A percentile compares a stretch with the other conserved stretches of the same genome.
phyloP scores from a whole-genome alignment of 2,329 filamentous ascomycete species.

The Pseudogymnoascus sp. region DNA sequence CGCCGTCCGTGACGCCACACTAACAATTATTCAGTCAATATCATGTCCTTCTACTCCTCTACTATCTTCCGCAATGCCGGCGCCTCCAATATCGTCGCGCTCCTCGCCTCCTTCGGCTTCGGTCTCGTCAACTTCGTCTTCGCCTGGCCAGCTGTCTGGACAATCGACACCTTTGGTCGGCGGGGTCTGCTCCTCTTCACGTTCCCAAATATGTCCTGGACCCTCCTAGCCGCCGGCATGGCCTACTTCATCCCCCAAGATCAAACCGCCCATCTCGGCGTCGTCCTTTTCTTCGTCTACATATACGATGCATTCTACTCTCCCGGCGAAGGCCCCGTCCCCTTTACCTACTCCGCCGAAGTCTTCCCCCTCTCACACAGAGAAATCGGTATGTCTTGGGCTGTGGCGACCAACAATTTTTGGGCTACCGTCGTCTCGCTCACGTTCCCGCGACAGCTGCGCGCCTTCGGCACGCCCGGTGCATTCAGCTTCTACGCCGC shows the following conservation, averaged over 20 bases:
- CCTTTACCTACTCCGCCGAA: constrained; percentile 54
- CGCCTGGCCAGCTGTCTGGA: constrained; percentile 59
- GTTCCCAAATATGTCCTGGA: constrained; percentile 60
- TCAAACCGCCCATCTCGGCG: constrained; percentile 37
- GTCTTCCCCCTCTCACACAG: constrained; percentile 56
- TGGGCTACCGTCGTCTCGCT: constrained; percentile 56
- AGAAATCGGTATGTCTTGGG: constrained; percentile 56
- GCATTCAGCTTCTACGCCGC: constrained; percentile 47
- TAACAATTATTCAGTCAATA: constrained; percentile 39
- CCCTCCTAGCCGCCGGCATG: constrained; percentile 53
- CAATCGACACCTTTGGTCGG: constrained; percentile 59
- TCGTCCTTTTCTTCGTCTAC: constrained; percentile 56
- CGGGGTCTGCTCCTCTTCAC: constrained; percentile 54
- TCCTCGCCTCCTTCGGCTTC: constrained; percentile 56
- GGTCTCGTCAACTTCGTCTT: constrained; percentile 55
- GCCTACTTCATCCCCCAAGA: constrained; percentile 40
- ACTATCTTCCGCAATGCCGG: constrained; percentile 52
- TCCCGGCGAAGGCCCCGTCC: constrained; percentile 53
- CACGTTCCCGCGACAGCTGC: constrained; percentile 29
- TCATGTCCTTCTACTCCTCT: constrained; percentile 68
- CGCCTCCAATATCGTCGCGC: constrained; percentile 43
- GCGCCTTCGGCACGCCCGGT: constrained; percentile 27
- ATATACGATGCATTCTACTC: constrained; percentile 59
- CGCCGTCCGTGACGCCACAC: not conserved
- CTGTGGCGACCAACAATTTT: constrained; percentile 51